Evolutionary conservation across 345 rosid species (phyloP), one percentile per base, ranked within the genome.

Genomic region (Lepidium africanum): DNA sequence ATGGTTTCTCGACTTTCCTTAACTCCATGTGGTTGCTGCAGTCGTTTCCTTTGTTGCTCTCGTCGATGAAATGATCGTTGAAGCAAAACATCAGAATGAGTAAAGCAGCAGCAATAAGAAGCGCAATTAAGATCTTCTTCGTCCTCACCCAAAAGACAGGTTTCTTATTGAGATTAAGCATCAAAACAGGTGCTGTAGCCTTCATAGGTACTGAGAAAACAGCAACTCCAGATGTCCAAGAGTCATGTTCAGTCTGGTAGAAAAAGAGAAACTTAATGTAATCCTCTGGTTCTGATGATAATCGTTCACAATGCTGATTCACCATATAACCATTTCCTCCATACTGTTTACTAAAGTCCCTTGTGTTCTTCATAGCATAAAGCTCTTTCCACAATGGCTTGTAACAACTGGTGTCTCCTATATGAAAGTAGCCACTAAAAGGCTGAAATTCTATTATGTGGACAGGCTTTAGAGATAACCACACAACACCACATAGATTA

Each of bases 401-500:
- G 56, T 78, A 80, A 77, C 96, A 89, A 56, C 77, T 69, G 30
- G 75, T 56, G 70, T 80, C 86, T 57, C 80, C 79, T 51, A 52
- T 65, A 43, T 67, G 76, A 66, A 69, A 75, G 52, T 79, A 19
- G 60, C 70, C 57, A 59, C 63, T 53, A 14, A 74, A 78, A 59
- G 77, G 81, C 50, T 79, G 75, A 76, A 90, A 88, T 33, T 86
- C 88, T 77, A 90, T 55, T 56, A 58, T 80, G 35, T 76, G 76
- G 30, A 87, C 69, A 40, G 83, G 86, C 48, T 80, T 80, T 17
- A 89, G 82, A 55, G 77, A 65, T 46, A 87, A 59, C 94, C 94
- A 85, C 75, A 88, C 96, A 55, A 88, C 90, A 64, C 87, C 91
- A 51, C 91, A 83, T 25, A 88, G 86, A 63, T 93, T 88, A 77